These are phyloP conservation scores for Sporothrix humicola DNA, from an alignment of 2,329 filamentous ascomycete genomes.

Conservation along the genomic window DNA sequence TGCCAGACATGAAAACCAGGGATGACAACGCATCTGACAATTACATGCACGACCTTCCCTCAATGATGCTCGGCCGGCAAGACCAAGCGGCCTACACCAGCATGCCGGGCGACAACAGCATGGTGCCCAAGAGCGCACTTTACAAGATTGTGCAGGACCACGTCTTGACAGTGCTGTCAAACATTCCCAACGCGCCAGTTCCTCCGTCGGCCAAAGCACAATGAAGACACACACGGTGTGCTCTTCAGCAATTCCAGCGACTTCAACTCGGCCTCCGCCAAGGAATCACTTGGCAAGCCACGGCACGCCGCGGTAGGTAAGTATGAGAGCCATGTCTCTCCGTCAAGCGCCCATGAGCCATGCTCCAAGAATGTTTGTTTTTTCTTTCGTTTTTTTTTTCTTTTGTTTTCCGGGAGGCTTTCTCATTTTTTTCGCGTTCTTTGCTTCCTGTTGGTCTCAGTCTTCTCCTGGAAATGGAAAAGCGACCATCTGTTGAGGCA, in stretches of 20 bases:
- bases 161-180: conserved; percentile 26
- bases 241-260: neutral
- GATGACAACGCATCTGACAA: neutral
- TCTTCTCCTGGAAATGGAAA: neutral
- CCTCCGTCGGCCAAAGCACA: neutral
- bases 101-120: neutral
- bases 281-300: no score
- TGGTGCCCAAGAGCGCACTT: neutral
- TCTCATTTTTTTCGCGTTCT: conserved; percentile 16
- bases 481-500: conserved; percentile 4
- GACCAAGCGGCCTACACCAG: neutral
- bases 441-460: neutral
- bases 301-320: neutral
- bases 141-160: conserved; percentile 32
- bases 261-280: no score
- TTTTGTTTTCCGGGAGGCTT: conserved; percentile 9
- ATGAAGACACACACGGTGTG: neutral
- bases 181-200: conserved; percentile 11
- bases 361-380: neutral
- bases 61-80: neutral
- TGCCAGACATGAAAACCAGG: neutral
- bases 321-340: neutral
- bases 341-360: no score
- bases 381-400: neutral
- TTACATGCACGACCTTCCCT: neutral